phyloP scores from a whole-genome alignment of 2,329 filamentous ascomycete genomes.

The Colletotrichum sp. region DNA sequence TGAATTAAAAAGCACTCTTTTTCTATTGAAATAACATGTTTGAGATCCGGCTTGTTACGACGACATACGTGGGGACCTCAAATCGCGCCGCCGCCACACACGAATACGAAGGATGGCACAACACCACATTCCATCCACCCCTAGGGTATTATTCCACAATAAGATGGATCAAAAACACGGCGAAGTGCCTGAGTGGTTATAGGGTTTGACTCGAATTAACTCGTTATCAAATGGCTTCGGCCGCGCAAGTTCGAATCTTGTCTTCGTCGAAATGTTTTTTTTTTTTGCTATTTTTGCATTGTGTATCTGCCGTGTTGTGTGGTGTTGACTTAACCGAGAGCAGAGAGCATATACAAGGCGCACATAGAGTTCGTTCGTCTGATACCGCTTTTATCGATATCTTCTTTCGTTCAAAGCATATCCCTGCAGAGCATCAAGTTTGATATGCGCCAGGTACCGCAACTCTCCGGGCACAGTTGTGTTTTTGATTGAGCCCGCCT shows the following conservation, averaged over 20 bases:
- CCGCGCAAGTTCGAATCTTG: conserved; percentile 18
- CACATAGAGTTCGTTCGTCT: neutral
- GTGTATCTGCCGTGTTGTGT: neutral
- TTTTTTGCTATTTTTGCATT: neutral
- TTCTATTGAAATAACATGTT: neutral
- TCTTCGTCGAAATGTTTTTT: neutral
- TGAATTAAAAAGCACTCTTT: neutral
- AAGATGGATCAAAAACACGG: neutral
- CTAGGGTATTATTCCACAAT: neutral
- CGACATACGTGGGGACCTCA: neutral
- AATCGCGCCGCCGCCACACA: neutral
- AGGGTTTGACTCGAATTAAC: conserved; percentile 9
- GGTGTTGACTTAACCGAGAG: neutral
- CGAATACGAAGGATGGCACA: neutral
- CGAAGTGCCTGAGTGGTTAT: conserved; percentile 15
- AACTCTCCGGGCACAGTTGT: too few relatives aligned
- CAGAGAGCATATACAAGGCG: neutral
- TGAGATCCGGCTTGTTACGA: neutral
- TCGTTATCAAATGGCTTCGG: conserved; percentile 18
- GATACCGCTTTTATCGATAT: neutral
- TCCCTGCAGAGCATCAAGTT: neutral
- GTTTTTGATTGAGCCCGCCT: too few relatives aligned
- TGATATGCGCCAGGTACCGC: neutral
- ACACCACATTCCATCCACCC: neutral
- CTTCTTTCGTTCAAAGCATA: neutral